These are phyloP conservation scores for Entophlyctis luteolus DNA, from an alignment of 192 early-diverging fungal species.

Conservation along the genomic window DNA sequence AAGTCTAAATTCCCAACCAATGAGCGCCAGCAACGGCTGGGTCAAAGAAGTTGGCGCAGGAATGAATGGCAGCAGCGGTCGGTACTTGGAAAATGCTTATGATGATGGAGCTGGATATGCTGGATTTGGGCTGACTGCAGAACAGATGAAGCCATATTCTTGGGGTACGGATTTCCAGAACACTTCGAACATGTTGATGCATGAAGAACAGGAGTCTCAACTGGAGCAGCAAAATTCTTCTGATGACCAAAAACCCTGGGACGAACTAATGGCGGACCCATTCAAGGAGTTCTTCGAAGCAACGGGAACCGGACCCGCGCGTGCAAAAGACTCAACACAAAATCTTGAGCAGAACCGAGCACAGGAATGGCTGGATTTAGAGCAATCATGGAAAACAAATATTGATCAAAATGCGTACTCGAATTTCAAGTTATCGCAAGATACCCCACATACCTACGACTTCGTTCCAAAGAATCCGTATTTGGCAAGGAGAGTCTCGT, in stretches of 20 bases:
- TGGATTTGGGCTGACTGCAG: slow-evolving; percentile 55
- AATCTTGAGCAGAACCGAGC: too few species aligned
- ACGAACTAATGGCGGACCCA: slow-evolving; percentile 21
- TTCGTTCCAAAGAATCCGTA: slow-evolving; percentile 78
- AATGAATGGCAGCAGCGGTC: slow-evolving; percentile 52
- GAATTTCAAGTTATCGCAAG: too few species aligned
- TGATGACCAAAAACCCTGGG: slow-evolving; percentile 3
- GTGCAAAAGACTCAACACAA: too few species aligned
- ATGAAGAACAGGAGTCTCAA: not conserved
- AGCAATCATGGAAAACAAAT: slow-evolving; percentile 7
- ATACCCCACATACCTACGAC: slow-evolving; percentile 48
- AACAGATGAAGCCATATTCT: not conserved
- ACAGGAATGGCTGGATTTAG: slow-evolving; percentile 26
- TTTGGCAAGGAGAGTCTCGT: slow-evolving; percentile 33
- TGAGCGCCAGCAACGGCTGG: slow-evolving; percentile 37
- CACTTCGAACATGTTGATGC: too few species aligned
- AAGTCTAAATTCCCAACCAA: too few species aligned
- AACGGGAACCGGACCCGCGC: slow-evolving; percentile 17
- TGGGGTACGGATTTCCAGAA: slow-evolving; percentile 39
- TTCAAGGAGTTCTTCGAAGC: slow-evolving; percentile 17
- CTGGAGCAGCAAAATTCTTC: not conserved
- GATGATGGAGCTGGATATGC: slow-evolving; percentile 53
- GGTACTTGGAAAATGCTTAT: too few species aligned
- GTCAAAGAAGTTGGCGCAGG: slow-evolving; percentile 34
- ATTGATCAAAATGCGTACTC: not conserved